Evolutionary conservation across 2,329 filamentous ascomycete genomes (phyloP).

Genomic region (Hymenoscyphus albidus): DNA sequence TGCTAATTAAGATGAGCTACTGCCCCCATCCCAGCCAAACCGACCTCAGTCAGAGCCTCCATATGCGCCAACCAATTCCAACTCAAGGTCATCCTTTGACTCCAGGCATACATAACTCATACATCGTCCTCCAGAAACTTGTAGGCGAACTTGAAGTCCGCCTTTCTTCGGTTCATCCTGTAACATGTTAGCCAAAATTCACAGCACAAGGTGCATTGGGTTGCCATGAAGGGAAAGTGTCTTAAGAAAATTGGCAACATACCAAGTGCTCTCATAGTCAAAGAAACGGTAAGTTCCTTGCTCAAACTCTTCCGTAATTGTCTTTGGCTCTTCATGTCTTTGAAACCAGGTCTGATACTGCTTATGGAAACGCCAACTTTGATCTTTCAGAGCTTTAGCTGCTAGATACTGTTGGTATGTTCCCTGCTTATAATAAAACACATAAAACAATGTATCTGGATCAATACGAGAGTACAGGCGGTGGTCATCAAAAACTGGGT

Average conservation of each 20-base stretch:
- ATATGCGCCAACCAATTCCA: slow-evolving; percentile 62
- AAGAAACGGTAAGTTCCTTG: slow-evolving; percentile 99
- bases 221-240: slow-evolving; percentile 12
- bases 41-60: slow-evolving; percentile 59
- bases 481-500: slow-evolving; percentile 87
- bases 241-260: slow-evolving; percentile 21
- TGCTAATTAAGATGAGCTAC: slow-evolving; percentile 31
- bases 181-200: slow-evolving; percentile 9
- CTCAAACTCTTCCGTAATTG: slow-evolving; percentile 97
- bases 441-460: slow-evolving; percentile 94
- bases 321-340: slow-evolving; percentile 95
- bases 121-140: slow-evolving; percentile 96
- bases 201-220: slow-evolving; percentile 3
- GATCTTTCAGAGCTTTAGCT: slow-evolving; percentile 93
- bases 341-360: slow-evolving; percentile 99
- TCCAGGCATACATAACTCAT: slow-evolving; percentile 50
- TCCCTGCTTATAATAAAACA: slow-evolving; percentile 98
- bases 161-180: slow-evolving; percentile 98
- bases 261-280: slow-evolving; percentile 99
- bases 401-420: slow-evolving; percentile 94
- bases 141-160: slow-evolving; percentile 97
- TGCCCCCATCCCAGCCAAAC: slow-evolving; percentile 45
- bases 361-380: slow-evolving; percentile 99
- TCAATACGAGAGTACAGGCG: slow-evolving; percentile 85
- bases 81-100: slow-evolving; percentile 65